Evolutionary conservation across 2,329 filamentous ascomycete genomes (phyloP).

Genomic region (Thermomyces lanuginosus): DNA sequence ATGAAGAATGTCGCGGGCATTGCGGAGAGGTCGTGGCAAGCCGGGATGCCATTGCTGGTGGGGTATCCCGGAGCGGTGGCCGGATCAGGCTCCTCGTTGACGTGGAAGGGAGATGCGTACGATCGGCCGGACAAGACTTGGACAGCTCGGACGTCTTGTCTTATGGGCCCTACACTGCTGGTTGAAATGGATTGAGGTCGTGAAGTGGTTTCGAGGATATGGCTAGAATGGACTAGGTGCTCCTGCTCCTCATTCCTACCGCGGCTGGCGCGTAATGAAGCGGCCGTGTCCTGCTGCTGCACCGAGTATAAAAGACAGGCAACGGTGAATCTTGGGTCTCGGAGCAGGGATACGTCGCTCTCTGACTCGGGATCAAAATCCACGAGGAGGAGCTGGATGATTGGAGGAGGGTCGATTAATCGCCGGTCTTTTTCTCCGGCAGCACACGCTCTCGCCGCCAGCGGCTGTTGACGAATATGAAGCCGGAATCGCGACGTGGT

Average conservation of each 20-base stretch:
- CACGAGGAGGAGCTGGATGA: slow-evolving; percentile 30
- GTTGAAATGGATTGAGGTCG: slow-evolving; percentile 4
- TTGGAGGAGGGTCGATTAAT: slow-evolving; percentile 31
- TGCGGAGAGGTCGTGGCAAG: slow-evolving; percentile 6
- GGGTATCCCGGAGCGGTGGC: slow-evolving; percentile 25
- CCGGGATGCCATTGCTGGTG: too few relatives aligned
- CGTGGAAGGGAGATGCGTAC: slow-evolving; percentile 28
- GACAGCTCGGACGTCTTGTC: slow-evolving; percentile 9
- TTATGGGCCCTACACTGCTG: background rate
- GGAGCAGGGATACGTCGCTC: slow-evolving; percentile 23
- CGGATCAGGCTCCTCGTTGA: slow-evolving; percentile 28
- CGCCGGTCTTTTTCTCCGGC: slow-evolving; percentile 32
- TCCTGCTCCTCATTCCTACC: slow-evolving; percentile 6
- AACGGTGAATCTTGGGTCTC: slow-evolving; percentile 26
- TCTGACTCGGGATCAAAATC: slow-evolving; percentile 26
- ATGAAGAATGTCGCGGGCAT: slow-evolving; percentile 30
- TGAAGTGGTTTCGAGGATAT: slow-evolving; percentile 4
- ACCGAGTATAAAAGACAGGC: slow-evolving; percentile 28
- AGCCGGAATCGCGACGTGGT: slow-evolving; percentile 20
- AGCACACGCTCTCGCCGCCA: slow-evolving; percentile 30
- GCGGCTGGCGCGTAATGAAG: slow-evolving; percentile 2
- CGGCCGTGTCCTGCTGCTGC: slow-evolving; percentile 5
- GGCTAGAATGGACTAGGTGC: slow-evolving; percentile 6
- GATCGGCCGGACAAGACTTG: slow-evolving; percentile 23
- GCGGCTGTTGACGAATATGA: slow-evolving; percentile 31